A percentile compares a stretch with the other conserved stretches of the same genome.
phyloP scores from a whole-genome alignment of 768 basidiomycete species.

The Boletus pseudo-olivaceus region DNA sequence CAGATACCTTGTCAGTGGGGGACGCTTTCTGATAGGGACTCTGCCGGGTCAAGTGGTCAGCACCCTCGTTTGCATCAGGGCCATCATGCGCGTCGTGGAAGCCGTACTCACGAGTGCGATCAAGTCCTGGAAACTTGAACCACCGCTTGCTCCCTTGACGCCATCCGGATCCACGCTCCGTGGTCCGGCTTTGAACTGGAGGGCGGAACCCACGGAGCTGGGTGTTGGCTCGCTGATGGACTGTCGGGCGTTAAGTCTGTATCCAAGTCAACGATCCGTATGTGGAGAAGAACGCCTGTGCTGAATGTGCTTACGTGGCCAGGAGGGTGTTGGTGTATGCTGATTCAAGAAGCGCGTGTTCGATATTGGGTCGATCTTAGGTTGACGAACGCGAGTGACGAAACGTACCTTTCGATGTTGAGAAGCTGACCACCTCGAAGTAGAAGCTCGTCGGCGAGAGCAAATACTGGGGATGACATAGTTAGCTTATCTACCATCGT shows the following conservation, averaged over 20 bases:
- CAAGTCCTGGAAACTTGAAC: neutral
- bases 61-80: neutral
- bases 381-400: neutral
- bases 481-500: neutral
- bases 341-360: neutral
- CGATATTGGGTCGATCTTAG: neutral
- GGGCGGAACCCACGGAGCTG: neutral
- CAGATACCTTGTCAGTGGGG: neutral
- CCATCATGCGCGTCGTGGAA: neutral
- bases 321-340: conserved; percentile 1
- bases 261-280: neutral
- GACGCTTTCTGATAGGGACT: neutral
- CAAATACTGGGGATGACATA: neutral
- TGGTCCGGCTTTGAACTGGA: neutral
- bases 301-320: neutral
- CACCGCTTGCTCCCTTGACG: too few species aligned
- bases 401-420: neutral
- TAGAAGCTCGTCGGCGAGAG: neutral
- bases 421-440: neutral
- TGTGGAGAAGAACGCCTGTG: neutral
- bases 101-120: neutral
- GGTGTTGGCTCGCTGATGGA: neutral
- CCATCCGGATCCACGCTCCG: neutral
- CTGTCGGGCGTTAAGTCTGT: neutral
- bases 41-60: neutral